Evolutionary conservation across 306 rosid genomes (phyloP), one percentile per base, ranked within the genome.

Genomic region (Quercus gilva): DNA sequence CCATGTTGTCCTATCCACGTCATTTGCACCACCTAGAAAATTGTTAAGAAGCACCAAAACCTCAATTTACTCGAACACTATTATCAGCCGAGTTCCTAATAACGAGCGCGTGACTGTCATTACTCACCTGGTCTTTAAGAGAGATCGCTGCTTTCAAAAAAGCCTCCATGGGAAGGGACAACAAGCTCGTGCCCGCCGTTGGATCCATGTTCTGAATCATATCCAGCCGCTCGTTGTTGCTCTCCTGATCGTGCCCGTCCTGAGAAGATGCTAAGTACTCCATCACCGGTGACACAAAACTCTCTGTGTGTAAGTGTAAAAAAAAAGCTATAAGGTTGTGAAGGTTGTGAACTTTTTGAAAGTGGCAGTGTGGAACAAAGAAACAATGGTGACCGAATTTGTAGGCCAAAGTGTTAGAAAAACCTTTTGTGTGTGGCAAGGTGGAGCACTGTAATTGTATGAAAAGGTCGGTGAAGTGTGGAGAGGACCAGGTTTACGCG

Each of bases 51-150:
- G 37, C 23, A 69, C 77, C 45, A 8, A 41, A 41, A 41, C 45
- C 45, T 41, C 45, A 8, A 8, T 41, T 41, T 41, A 41, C 12
- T 41, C 45, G 0, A 33, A 41, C 45, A 41, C 45, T 41, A 7
- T 41, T 41, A 41, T 41, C 45, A 41, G 45, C 45, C 12, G 45
- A 41, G 45, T 8, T 41, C 11, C 12, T 2, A 41, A 41, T 8
- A 8, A 8, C 45, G 11, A 37, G 2, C 0, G 45, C 2, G 45
- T 37, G 11, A 49, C 15, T 49, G 4, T 0, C 53, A 12, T 49
- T 12, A 49, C 13, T 13, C 71, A 87, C 98, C 92, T 89, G 89
- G 33, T 92, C 93, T 82, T 94, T 92, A 60, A 94, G 93, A 55
- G 97, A 84, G 60, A 87, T 63, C 1, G 97, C 98, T 1, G 92